A percentile compares a stretch with the other conserved stretches of the same genome.
These are phyloP conservation scores for Fragaria ananassa DNA, from an alignment of 306 rosid genomes.

Conservation along the genomic window DNA sequence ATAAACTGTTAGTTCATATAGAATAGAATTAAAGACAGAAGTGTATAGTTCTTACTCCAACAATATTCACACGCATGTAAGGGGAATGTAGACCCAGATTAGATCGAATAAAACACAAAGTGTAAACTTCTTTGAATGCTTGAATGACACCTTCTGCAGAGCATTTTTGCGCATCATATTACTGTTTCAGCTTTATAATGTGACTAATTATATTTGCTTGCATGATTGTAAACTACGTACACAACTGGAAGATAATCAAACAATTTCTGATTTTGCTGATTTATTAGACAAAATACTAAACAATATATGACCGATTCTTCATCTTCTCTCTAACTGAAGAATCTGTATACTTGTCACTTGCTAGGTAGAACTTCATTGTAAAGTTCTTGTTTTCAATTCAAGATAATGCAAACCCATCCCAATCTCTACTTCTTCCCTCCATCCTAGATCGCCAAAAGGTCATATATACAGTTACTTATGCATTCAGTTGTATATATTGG, in stretches of 20 bases:
- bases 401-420: background rate
- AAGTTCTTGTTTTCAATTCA: background rate
- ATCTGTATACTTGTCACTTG: background rate
- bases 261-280: too few relatives aligned
- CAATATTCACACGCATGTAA: background rate
- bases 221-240: background rate
- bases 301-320: too few relatives aligned
- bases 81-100: background rate
- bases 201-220: background rate
- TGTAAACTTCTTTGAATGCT: background rate
- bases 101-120: background rate
- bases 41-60: background rate
- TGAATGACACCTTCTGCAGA: background rate
- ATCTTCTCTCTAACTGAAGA: background rate
- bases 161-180: background rate
- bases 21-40: background rate
- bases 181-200: background rate
- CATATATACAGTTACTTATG: background rate
- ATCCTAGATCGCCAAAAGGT: background rate
- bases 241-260: background rate
- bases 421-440: background rate
- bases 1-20: background rate
- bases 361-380: background rate
- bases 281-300: too few relatives aligned
- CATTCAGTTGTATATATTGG: conserved; percentile 5